Evolutionary conservation across 495 filamentous ascomycete species (phyloP).

Genomic region (Podospora pseudocomata): DNA sequence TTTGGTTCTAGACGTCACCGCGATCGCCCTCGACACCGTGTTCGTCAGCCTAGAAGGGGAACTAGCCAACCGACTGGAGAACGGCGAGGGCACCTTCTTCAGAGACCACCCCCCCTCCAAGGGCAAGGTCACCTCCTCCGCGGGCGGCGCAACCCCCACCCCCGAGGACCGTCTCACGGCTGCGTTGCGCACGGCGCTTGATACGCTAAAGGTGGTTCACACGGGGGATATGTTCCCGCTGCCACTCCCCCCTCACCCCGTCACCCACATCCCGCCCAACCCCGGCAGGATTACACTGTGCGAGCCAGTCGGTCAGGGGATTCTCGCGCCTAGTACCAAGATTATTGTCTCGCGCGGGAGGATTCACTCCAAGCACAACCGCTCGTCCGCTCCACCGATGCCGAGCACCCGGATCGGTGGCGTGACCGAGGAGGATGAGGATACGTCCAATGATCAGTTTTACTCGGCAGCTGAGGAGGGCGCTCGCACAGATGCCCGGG

Average conservation of each 20-base stretch:
- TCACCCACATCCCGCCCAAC: conserved; percentile 80
- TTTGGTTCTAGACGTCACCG: conserved; percentile 72
- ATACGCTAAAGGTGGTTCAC: conserved; percentile 70
- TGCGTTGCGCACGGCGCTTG: conserved; percentile 73
- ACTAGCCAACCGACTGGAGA: conserved; percentile 53
- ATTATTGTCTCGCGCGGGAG: conserved; percentile 63
- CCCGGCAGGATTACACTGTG: conserved; percentile 74
- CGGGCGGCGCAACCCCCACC: conserved; percentile 27
- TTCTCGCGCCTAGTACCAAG: conserved; percentile 64
- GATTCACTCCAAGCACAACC: conserved; percentile 44
- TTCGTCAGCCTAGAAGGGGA: conserved; percentile 83
- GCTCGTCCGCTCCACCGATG: conserved; percentile 29
- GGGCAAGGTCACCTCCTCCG: conserved; percentile 25
- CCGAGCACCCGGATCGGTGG: conserved; percentile 50
- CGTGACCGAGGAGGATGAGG: conserved; percentile 64
- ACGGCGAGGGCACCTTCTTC: conserved; percentile 56
- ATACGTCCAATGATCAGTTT: conserved; percentile 83
- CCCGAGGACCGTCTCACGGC: conserved; percentile 65
- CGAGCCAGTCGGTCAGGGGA: conserved; percentile 78
- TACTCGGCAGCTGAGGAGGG: conserved; percentile 82
- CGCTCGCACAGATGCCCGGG: conserved; percentile 39
- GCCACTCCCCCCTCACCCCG: conserved; percentile 78
- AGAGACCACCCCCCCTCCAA: conserved; percentile 41
- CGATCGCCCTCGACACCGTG: conserved; percentile 74
- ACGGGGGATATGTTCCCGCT: conserved; percentile 79